These are phyloP conservation scores for Eutypa lata DNA, from an alignment of 2,329 filamentous ascomycete genomes.

Conservation along the genomic window DNA sequence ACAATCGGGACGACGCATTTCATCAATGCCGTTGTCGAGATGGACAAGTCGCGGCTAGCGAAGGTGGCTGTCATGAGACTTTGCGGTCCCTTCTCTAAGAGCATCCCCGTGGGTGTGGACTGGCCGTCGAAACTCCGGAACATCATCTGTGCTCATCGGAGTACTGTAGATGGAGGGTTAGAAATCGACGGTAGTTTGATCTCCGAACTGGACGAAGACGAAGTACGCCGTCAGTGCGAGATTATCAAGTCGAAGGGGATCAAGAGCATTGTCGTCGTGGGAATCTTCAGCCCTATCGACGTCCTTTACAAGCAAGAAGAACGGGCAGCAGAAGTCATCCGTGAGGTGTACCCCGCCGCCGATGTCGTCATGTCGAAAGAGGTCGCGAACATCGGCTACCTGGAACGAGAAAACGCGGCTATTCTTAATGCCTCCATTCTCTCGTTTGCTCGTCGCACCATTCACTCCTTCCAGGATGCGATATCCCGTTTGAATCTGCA, in stretches of 20 bases:
- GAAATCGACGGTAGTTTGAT: conserved; percentile 46
- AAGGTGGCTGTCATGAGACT: conserved; percentile 50
- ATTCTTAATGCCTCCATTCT: conserved; percentile 61
- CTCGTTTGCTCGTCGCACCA: conserved; percentile 50
- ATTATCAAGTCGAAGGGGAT: conserved; percentile 37
- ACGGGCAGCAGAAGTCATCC: conserved; percentile 36
- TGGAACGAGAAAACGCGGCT: conserved; percentile 60
- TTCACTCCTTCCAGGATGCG: conserved; percentile 49
- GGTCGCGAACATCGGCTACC: conserved; percentile 47
- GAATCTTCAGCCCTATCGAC: conserved; percentile 49
- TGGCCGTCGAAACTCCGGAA: conserved; percentile 44
- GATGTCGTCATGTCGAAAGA: conserved; percentile 46
- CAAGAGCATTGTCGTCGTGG: conserved; percentile 40
- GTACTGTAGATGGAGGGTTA: conserved; percentile 43
- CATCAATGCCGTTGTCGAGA: conserved; percentile 53
- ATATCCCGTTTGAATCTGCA: conserved; percentile 43
- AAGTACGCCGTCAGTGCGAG: conserved; percentile 33
- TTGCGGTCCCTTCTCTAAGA: conserved; percentile 46
- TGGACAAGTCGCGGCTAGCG: conserved; percentile 41
- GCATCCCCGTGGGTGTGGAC: conserved; percentile 46
- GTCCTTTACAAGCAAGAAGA: conserved; percentile 43
- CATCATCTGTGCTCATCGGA: conserved; percentile 41
- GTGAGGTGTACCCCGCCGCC: conserved; percentile 28
- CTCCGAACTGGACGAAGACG: conserved; percentile 35
- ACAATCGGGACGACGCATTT: conserved; percentile 55